phyloP scores from a whole-genome alignment of 2,329 filamentous ascomycete species.

The Trichoderma sp. region DNA sequence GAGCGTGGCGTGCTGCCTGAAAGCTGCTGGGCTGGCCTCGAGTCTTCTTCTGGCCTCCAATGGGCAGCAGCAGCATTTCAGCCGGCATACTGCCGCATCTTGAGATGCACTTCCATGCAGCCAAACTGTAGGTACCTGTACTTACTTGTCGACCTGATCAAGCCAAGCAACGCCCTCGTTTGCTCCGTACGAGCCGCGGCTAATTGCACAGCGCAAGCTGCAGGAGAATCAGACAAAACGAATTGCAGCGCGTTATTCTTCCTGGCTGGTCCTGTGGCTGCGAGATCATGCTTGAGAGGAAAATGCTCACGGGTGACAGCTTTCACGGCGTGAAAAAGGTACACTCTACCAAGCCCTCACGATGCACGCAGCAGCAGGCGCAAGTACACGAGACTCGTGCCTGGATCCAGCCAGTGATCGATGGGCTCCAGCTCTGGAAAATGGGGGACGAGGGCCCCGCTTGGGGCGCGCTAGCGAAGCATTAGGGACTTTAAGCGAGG shows the following conservation, averaged over 20 bases:
- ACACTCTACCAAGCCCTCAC: no score
- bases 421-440: conserved; percentile 2
- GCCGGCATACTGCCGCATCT: conserved; percentile 15
- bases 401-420: no score
- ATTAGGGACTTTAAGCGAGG: conserved; percentile 46
- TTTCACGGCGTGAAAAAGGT: no score
- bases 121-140: not conserved
- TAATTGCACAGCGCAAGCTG: not conserved
- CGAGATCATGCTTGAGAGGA: no score
- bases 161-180: not conserved
- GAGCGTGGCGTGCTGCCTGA: conserved; percentile 1
- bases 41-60: not conserved
- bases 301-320: no score
- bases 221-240: not conserved
- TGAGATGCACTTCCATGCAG: conserved; percentile 10
- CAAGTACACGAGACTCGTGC: not conserved
- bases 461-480: conserved; percentile 38
- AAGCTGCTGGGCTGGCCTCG: not conserved
- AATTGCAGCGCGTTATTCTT: not conserved
- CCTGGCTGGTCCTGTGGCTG: no score
- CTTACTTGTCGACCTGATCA: not conserved
- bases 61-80: conserved; percentile 1
- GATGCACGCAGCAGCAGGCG: not conserved
- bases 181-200: conserved; percentile 7
- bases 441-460: conserved; percentile 19